Percentiles rank a stretch among this genome's conserved stretches.
Evolutionary conservation across 768 basidiomycete species (phyloP).

Genomic region (Paxillus involutus): DNA sequence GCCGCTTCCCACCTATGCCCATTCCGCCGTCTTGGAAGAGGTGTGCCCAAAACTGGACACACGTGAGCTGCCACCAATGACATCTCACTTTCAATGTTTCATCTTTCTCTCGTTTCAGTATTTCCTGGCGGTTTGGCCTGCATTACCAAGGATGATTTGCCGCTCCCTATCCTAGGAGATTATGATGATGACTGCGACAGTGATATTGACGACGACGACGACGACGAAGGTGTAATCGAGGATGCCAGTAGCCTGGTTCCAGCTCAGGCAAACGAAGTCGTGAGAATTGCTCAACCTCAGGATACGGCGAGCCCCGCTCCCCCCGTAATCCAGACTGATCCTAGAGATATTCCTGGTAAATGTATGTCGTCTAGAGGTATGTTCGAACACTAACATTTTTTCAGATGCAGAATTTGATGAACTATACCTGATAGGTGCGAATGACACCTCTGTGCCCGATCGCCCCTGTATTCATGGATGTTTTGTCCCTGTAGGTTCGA

Average conservation of each 20-base stretch:
- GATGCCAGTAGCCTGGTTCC: neutral
- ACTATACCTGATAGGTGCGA: neutral
- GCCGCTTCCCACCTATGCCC: neutral
- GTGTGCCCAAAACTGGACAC: neutral
- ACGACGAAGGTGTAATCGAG: conserved; percentile 5
- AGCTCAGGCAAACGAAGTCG: neutral
- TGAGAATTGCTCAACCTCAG: neutral
- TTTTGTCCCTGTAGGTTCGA: neutral
- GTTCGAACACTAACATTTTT: neutral
- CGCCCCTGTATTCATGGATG: conserved; percentile 2
- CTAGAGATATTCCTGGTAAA: neutral
- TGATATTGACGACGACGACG: conserved; percentile 22
- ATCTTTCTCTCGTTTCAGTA: neutral
- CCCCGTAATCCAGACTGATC: neutral
- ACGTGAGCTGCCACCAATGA: neutral
- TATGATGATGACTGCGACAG: conserved; percentile 25
- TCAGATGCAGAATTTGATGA: too few species aligned
- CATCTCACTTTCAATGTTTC: neutral
- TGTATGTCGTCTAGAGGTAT: neutral
- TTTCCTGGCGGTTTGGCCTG: neutral
- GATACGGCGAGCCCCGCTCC: neutral
- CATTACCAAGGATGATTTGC: neutral
- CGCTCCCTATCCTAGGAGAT: neutral
- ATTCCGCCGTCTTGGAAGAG: neutral
- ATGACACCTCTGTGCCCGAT: neutral